A percentile compares a stretch with the other conserved stretches of the same genome.
phyloP scores from a whole-genome alignment of 164 flowering plant species.

The Piper longum region DNA sequence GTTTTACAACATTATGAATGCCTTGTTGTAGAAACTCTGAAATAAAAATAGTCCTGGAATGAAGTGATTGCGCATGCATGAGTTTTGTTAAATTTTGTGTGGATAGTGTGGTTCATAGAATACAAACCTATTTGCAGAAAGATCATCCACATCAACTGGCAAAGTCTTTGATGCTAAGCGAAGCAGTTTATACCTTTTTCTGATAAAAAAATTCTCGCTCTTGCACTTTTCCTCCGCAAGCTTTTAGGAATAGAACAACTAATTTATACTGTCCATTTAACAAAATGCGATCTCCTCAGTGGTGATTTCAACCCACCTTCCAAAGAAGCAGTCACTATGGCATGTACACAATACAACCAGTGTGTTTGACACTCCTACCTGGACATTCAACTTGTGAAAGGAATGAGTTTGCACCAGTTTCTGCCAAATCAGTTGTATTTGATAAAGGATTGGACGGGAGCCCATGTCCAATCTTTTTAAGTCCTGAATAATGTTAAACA shows the following conservation, averaged over 20 bases:
- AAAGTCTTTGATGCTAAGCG: background rate
- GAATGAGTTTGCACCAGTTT: background rate
- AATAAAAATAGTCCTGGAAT: background rate
- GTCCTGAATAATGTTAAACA: background rate
- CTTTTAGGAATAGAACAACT: background rate
- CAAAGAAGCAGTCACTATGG: no score
- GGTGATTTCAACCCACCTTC: no score
- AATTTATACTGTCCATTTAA: background rate
- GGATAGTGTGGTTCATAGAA: background rate
- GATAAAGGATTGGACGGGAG: background rate
- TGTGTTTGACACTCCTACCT: no score
- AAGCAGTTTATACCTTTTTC: conserved; percentile 1
- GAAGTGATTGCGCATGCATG: background rate
- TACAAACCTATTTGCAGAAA: background rate
- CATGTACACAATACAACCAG: no score
- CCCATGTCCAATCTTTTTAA: background rate
- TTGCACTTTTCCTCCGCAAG: background rate
- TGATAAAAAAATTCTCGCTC: background rate
- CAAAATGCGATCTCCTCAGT: background rate
- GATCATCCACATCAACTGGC: background rate
- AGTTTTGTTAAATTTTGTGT: background rate
- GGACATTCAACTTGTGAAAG: no score
- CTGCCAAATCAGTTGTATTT: background rate
- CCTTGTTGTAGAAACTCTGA: background rate
- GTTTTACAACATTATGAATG: background rate